These are phyloP conservation scores for Dioscorea alata DNA, from an alignment of 106 monocot genomes.

Conservation along the genomic window DNA sequence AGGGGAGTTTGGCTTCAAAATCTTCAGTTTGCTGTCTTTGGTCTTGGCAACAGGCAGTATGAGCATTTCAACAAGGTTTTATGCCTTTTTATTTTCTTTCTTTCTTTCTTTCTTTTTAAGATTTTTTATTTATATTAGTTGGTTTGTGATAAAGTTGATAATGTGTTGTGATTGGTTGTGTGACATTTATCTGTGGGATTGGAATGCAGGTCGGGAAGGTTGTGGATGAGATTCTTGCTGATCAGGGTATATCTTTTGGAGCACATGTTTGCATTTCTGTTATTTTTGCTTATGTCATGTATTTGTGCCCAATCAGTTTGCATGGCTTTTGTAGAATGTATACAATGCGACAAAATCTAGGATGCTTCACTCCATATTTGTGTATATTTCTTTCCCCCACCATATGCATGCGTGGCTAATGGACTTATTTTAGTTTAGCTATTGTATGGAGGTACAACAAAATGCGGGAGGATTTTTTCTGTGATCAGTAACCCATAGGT, in stretches of 20 bases:
- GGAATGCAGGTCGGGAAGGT: constrained; percentile 51
- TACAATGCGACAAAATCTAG: no score
- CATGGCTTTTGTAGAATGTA: no score
- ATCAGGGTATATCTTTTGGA: constrained; percentile 40
- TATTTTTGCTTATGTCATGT: background rate
- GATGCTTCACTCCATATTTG: no score
- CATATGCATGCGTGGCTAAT: no score
- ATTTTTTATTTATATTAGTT: background rate
- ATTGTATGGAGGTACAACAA: no score
- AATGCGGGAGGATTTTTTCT: no score
- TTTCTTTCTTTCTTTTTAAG: background rate
- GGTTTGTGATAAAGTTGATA: background rate
- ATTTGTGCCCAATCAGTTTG: no score
- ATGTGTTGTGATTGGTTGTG: background rate
- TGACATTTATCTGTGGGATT: background rate
- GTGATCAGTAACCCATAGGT: no score
- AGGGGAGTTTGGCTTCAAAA: constrained; percentile 46
- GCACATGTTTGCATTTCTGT: background rate
- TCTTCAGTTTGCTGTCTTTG: constrained; percentile 68
- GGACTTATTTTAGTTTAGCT: no score
- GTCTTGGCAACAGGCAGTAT: constrained; percentile 76
- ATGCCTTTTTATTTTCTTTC: no score
- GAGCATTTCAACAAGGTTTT: constrained; percentile 84
- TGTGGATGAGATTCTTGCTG: constrained; percentile 53
- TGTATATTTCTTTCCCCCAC: no score